Conservation (phyloP, 31 red algal species). For the Asparagopsis taxiformis region DNA sequence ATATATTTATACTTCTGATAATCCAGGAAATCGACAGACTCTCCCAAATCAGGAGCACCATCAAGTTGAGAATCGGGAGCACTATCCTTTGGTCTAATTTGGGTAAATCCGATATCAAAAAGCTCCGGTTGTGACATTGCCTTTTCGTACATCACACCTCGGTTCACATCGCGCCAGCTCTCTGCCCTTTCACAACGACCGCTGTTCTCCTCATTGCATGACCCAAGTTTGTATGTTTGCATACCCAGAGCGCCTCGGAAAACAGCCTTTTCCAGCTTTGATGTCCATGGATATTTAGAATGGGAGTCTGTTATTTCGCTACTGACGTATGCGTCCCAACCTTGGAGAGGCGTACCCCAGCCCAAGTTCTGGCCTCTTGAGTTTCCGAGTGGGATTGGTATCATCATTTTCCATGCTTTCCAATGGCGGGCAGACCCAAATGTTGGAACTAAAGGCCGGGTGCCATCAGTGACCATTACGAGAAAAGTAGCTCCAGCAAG, state of each 20-base stretch:
- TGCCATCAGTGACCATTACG: slow-evolving; percentile 64
- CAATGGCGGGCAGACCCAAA: slow-evolving; percentile 64
- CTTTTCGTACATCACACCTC: slow-evolving; percentile 45
- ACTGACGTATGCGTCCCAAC: slow-evolving; percentile 66
- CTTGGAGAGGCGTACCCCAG: slow-evolving; percentile 44
- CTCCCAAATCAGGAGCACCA: slow-evolving; percentile 23
- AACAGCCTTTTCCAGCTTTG: slow-evolving; percentile 40
- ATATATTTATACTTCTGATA: slow-evolving; percentile 62
- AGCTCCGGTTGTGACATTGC: slow-evolving; percentile 5
- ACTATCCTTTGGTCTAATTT: slow-evolving; percentile 2
- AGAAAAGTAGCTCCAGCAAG: slow-evolving; percentile 45
- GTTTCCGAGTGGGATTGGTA: slow-evolving; percentile 69
- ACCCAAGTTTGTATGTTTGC: slow-evolving; percentile 50
- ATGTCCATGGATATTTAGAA: slow-evolving; percentile 51
- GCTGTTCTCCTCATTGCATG: slow-evolving; percentile 48
- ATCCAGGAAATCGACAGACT: slow-evolving; percentile 33
- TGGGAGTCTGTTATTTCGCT: slow-evolving; percentile 8
- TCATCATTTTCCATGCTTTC: slow-evolving; percentile 53
- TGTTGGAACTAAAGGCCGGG: slow-evolving; percentile 31
- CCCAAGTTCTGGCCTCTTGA: slow-evolving; percentile 26
- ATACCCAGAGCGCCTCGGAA: slow-evolving; percentile 65
- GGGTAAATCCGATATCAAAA: slow-evolving; percentile 63
- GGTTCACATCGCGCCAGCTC: slow-evolving; percentile 46
- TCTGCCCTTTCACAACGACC: slow-evolving; percentile 20
- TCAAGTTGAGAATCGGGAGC: slow-evolving; percentile 13